A percentile compares a stretch with the other conserved stretches of the same genome.
Evolutionary conservation across 2,329 filamentous ascomycete species (phyloP).

Genomic region (Trichoderma lentiforme): DNA sequence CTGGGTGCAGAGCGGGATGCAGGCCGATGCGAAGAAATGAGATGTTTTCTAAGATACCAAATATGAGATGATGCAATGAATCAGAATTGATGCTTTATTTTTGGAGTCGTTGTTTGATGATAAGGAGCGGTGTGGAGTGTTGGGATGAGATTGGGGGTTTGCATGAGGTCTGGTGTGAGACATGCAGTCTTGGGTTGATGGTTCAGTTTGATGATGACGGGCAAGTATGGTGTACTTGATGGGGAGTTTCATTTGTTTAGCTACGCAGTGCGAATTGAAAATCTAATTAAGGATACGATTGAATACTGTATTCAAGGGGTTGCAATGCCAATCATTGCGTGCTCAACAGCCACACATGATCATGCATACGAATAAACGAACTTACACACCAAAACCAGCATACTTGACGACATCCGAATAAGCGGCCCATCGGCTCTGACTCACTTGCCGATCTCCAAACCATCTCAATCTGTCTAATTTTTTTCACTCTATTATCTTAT

Average conservation of each 20-base stretch:
- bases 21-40: constrained; percentile 57
- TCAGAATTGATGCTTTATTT: background rate
- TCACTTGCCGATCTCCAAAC: background rate
- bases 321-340: background rate
- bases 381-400: background rate
- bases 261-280: background rate
- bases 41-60: background rate
- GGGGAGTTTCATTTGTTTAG: background rate
- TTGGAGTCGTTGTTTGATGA: background rate
- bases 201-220: background rate
- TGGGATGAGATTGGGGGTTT: background rate
- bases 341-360: background rate
- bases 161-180: background rate
- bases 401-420: background rate
- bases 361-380: background rate
- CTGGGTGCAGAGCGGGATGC: constrained; percentile 71
- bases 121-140: background rate
- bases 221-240: background rate
- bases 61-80: background rate
- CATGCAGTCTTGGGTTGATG: background rate
- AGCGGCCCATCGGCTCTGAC: constrained; percentile 5
- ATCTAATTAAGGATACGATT: background rate
- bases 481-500: background rate
- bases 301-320: background rate
- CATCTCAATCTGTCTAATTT: background rate